phyloP scores from a whole-genome alignment of 106 monocot species.

The Dioscorea alata region DNA sequence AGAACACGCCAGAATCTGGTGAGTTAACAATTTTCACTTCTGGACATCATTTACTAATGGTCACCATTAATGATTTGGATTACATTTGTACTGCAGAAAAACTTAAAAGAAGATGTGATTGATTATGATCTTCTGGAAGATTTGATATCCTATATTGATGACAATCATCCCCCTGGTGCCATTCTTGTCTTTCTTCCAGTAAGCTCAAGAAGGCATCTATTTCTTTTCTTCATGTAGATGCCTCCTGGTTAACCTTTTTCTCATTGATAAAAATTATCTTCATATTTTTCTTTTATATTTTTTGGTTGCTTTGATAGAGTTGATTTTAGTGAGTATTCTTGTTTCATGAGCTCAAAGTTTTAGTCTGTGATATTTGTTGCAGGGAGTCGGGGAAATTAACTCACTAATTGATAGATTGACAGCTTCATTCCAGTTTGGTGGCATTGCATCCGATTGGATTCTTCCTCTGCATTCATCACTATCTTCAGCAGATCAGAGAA shows the following conservation, averaged over 20 bases:
- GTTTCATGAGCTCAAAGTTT: neutral
- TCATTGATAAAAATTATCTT: no score
- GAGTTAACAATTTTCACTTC: constrained; percentile 3
- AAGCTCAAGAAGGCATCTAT: constrained; percentile 14
- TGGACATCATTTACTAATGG: neutral
- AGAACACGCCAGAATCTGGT: constrained; percentile 78
- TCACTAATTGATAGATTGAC: constrained; percentile 73
- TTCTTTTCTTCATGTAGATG: neutral
- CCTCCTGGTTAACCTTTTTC: neutral
- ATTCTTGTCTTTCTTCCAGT: constrained; percentile 97
- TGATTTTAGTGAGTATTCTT: neutral
- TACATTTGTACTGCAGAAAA: constrained; percentile 51
- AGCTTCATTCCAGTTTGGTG: constrained; percentile 68
- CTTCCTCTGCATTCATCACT: constrained; percentile 96
- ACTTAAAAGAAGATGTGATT: constrained; percentile 80
- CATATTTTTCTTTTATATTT: neutral
- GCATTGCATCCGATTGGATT: constrained; percentile 80
- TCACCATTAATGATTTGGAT: neutral
- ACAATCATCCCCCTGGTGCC: constrained; percentile 69
- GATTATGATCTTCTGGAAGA: constrained; percentile 98
- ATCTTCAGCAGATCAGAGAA: constrained; percentile 72
- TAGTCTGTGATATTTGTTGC: constrained; percentile 13
- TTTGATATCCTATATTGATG: constrained; percentile 84
- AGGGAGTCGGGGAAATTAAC: constrained; percentile 97
- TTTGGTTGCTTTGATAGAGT: constrained; percentile 2